Evolutionary conservation across 164 flowering plant species (phyloP), one percentile per base, ranked within the genome.

Genomic region (Umbilicus rupestris): DNA sequence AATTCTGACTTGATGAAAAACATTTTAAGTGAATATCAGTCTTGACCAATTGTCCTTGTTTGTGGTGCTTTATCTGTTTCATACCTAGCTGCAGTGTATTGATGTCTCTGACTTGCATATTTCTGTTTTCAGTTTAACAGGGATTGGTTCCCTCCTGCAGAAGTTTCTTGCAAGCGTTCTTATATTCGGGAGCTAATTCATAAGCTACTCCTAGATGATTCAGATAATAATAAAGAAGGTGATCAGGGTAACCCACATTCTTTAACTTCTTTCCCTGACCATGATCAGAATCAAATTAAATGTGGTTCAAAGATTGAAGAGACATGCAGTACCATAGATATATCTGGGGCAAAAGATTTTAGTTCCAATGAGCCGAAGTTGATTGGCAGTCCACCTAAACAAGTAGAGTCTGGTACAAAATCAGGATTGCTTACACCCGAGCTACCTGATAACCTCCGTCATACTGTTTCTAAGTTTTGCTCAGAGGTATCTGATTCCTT

Each of bases 91-190:
- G 20, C 24, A 26, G 7, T 55, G 60, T 11, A 55, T 14, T 11
- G 17, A 55, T 55, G 33, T 66, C 41, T 69, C 49, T 62, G 22
- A 62, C 44, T 58, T 22, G 11, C 59, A 16, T 60, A 29, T 64
- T 70, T 62, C 33, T 31, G 5, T n/a, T 57, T 73, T 77, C 60
- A 93, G 98, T 92, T 93, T 59, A 78, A 68, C 65, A 64, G 39
- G 26, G 78, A 86, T 67, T 93, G 98, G 98, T 93, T 93, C 81
- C 84, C 74, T 15, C 90, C 98, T 67, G 76, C 76, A 22, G 97
- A 93, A 75, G 89, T 86, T 62, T 90, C 89, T 46, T 79, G 82
- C 26, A 93, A 93, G 82, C 94, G 98, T 24, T 64, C 81, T 39
- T 47, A 62, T 47, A 86, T 93, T 33, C 78, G 75, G 80, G 83